A percentile compares a stretch with the other conserved stretches of the same genome.
These are phyloP conservation scores for Diaporthe sp. DNA, from an alignment of 2,329 filamentous ascomycete species.

Conservation along the genomic window DNA sequence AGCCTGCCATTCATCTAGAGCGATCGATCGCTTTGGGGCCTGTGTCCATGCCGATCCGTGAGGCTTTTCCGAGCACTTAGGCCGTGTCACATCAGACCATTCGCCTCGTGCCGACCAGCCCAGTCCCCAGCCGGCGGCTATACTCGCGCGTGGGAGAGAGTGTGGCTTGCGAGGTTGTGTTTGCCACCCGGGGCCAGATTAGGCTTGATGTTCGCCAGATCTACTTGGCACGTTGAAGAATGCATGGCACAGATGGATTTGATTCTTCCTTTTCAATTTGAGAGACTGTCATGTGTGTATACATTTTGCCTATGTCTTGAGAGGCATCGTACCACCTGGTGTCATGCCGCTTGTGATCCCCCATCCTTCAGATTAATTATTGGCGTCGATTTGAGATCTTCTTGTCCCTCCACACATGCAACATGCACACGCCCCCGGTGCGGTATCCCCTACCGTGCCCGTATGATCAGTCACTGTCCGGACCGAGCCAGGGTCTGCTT, in stretches of 20 bases:
- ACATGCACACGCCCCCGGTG: neutral
- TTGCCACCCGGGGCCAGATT: neutral
- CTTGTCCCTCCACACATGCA: neutral
- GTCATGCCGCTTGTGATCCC: neutral
- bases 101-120: neutral
- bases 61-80: neutral
- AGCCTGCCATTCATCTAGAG: neutral
- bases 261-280: neutral
- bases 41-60: neutral
- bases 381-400: neutral
- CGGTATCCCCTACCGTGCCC: neutral
- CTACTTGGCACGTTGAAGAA: neutral
- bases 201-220: neutral
- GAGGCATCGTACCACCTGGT: neutral
- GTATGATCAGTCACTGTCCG: neutral
- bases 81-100: constrained; percentile 7
- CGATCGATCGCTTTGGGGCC: neutral
- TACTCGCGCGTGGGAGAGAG: neutral
- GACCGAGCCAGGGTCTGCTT: neutral
- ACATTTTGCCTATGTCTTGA: neutral
- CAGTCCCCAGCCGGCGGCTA: neutral
- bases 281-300: neutral
- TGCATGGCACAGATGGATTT: neutral
- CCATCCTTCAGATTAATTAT: neutral
- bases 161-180: neutral